Conservation (phyloP, 345 rosid genomes). For the Eucalyptus pumila region DNA sequence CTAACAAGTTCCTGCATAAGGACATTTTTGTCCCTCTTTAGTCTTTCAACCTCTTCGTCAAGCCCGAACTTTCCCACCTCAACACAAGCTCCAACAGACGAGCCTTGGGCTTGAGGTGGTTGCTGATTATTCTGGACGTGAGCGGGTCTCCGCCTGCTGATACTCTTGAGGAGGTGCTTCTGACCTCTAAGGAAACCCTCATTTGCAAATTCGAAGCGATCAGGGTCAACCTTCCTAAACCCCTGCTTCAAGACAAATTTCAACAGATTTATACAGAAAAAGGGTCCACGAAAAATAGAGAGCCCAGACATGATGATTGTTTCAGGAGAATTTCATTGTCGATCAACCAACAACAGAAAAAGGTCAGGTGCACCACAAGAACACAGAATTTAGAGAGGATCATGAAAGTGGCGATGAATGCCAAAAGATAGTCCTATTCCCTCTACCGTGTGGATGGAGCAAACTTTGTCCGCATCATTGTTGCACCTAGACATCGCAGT, state of each 20-base stretch:
- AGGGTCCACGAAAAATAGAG: background rate
- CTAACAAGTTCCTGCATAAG: constrained; percentile 90
- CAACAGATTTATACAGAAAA: background rate
- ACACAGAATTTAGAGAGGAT: background rate
- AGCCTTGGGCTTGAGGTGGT: constrained; percentile 39
- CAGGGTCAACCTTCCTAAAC: constrained; percentile 84
- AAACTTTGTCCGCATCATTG: background rate
- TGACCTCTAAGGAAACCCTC: constrained; percentile 82
- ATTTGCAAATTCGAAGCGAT: constrained; percentile 84
- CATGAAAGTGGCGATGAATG: background rate
- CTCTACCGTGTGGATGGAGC: background rate
- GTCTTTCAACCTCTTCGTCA: constrained; percentile 79
- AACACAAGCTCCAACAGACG: constrained; percentile 62
- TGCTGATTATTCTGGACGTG: constrained; percentile 32
- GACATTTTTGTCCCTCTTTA: constrained; percentile 80
- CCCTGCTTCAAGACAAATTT: constrained; percentile 28
- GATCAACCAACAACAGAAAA: background rate
- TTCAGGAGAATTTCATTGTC: background rate
- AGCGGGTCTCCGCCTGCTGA: constrained; percentile 57
- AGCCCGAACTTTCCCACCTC: constrained; percentile 86
- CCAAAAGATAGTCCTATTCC: background rate
- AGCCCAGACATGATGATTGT: background rate
- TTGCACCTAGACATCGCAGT: background rate
- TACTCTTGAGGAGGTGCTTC: constrained; percentile 54
- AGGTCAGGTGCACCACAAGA: background rate